Evolutionary conservation across 2,329 filamentous ascomycete genomes (phyloP).

Genomic region (Phyllosticta citriasiana): DNA sequence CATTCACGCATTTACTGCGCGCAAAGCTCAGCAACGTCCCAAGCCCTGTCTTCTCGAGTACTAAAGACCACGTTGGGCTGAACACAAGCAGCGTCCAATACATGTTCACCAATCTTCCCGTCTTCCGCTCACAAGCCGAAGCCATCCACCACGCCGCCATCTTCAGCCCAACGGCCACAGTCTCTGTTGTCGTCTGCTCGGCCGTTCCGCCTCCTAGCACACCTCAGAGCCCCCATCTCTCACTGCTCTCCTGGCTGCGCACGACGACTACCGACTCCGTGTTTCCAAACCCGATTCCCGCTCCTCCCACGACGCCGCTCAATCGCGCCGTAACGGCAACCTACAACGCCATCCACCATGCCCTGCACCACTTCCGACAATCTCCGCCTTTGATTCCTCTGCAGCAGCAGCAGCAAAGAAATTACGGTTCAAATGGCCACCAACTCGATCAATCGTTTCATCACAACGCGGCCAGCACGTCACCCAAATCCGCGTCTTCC

Average conservation of each 20-base stretch:
- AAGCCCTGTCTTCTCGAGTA: no score
- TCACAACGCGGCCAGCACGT: neutral
- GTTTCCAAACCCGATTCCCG: conserved; percentile 12
- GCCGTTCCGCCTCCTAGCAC: conserved; percentile 20
- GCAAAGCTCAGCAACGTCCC: no score
- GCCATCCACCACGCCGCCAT: conserved; percentile 22
- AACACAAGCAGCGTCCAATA: conserved; percentile 18
- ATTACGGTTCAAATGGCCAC: neutral
- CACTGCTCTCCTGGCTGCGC: conserved; percentile 11
- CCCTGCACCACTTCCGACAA: conserved; percentile 22
- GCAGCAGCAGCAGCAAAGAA: neutral
- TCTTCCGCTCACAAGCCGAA: conserved; percentile 18
- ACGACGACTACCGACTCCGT: neutral
- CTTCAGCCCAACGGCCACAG: conserved; percentile 13
- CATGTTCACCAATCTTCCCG: conserved; percentile 18
- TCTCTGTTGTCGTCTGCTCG: conserved; percentile 22
- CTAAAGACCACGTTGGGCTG: neutral
- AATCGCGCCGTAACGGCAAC: conserved; percentile 20
- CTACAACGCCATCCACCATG: conserved; percentile 20
- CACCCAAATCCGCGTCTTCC: neutral
- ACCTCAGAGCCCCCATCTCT: neutral
- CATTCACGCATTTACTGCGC: no score
- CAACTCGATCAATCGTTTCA: neutral
- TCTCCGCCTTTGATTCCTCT: neutral
- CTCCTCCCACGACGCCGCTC: conserved; percentile 17